Base-by-base conservation (phyloP, 371 early-diverging fungal genomes). In the Sporodiniella umbellata region DNA sequence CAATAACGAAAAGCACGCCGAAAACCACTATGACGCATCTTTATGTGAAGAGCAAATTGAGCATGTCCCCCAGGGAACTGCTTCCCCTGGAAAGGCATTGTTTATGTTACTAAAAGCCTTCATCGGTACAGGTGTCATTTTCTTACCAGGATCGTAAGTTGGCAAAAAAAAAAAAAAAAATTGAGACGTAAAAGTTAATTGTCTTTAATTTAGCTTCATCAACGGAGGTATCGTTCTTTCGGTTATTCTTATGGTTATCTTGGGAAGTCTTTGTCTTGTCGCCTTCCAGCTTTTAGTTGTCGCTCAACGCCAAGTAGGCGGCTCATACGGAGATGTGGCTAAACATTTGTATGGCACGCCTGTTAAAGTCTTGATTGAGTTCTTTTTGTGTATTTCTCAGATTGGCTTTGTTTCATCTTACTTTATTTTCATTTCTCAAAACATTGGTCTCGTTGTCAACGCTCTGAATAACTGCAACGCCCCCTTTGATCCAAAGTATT, bases 371-470 rank as follows among this genome's bases (percentile, higher is more conserved):
- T 44, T 85, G 1, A 84, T 91, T 23, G 67, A 84, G 7, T 68
- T 62, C 18, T 87, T 86, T 12, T 80, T 93, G 45, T 85, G 85
- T 44, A 31, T 93, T 18, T 83, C 88, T 22, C 93, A 87, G 67
- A 79, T 85, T 49, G 93, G 93, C 5, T 92, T 90, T 51, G 85
- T 86, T 33, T 79, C 87, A 22, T 90, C 92, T 11, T 93, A 93
- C 56, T 70, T 86, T 26, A 88, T 93, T 26, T 93, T 92, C 56
- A 84, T 93, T 12, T 87, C 90, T 2, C 85, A 88, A 60, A 93
- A 89, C 66, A 70, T 87, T 49, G 79, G 83, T 30, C 79, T 84
- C 30, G 69, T 89, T 10, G 64, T 84, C 25, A 78, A 81, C 54
- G 68, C 78, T 11, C 57, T 84, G 7, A 69, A 86, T 17, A 62